Conservation (phyloP, 495 filamentous ascomycete species). For the Penicillium ucsense region DNA sequence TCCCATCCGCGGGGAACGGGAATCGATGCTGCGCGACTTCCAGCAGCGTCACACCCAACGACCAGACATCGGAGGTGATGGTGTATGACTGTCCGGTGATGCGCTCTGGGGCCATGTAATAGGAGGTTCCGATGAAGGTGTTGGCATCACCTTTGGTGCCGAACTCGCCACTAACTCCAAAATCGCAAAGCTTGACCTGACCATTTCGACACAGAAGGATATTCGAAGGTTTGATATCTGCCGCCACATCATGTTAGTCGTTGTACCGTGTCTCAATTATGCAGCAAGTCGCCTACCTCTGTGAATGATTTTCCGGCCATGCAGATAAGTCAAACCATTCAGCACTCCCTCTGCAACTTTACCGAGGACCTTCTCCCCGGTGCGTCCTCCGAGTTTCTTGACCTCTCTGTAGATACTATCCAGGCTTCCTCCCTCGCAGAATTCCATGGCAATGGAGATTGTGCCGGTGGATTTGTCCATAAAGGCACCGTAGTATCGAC, state of each 20-base stretch:
- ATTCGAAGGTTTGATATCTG: constrained; percentile 96
- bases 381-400: constrained; percentile 86
- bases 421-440: constrained; percentile 91
- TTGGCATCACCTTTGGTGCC: constrained; percentile 97
- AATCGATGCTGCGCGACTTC: constrained; percentile 98
- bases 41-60: constrained; percentile 85
- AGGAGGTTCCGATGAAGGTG: constrained; percentile 96
- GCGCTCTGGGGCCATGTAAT: constrained; percentile 98
- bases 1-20: constrained; percentile 93
- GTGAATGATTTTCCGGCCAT: constrained; percentile 94
- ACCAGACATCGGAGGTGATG: constrained; percentile 98
- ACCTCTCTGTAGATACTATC: constrained; percentile 96
- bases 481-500: constrained; percentile 93
- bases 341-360: constrained; percentile 95
- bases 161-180: constrained; percentile 94
- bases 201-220: constrained; percentile 88
- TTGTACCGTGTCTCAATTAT: neutral
- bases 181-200: constrained; percentile 95
- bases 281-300: constrained; percentile 42
- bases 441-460: constrained; percentile 98
- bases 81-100: constrained; percentile 97
- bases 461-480: constrained; percentile 87
- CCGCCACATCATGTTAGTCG: neutral
- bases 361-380: constrained; percentile 95
- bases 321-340: constrained; percentile 91